A percentile compares a stretch with the other conserved stretches of the same genome.
Evolutionary conservation across 1,284 basidiomycete genomes (phyloP).

Genomic region (Leccinum pachyderme): DNA sequence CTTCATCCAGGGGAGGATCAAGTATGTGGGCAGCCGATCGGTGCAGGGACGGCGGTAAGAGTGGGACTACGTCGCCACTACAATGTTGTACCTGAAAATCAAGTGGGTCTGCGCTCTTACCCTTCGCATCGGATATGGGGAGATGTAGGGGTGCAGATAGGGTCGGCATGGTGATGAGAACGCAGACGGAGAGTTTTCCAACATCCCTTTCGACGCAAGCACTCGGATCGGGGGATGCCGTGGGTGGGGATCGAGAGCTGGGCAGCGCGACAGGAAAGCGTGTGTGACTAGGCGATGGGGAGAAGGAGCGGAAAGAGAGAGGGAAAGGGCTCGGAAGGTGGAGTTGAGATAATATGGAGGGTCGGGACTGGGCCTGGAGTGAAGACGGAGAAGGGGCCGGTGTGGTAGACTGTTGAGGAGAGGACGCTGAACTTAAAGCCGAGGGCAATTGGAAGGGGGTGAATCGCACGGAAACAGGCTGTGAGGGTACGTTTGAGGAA

Average conservation of each 20-base stretch:
- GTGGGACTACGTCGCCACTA: constrained; percentile 1
- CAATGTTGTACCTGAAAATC: constrained; percentile 9
- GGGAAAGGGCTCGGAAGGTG: constrained; percentile 4
- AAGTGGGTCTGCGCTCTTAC: constrained; percentile 15
- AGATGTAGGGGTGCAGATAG: constrained; percentile 3
- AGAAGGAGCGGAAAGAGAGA: neutral
- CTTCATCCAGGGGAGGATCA: neutral
- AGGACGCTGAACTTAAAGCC: neutral
- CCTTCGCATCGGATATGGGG: constrained; percentile 12
- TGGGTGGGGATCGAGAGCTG: neutral
- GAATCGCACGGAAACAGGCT: constrained; percentile 21
- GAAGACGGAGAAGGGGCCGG: neutral
- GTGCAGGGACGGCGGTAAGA: neutral
- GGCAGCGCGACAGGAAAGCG: neutral
- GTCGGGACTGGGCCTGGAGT: neutral
- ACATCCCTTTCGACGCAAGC: constrained; percentile 1
- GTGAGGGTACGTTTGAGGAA: neutral
- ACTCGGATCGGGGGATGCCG: neutral
- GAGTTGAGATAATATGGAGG: constrained; percentile 13
- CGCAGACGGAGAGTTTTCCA: constrained; percentile 40
- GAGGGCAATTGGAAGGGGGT: constrained; percentile 1
- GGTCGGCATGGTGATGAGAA: constrained; percentile 64
- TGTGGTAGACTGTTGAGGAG: neutral
- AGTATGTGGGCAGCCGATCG: neutral
- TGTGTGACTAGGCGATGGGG: neutral